These are phyloP conservation scores for Tolypocladium ophioglossoides DNA, from an alignment of 2,329 filamentous ascomycete species.

Conservation along the genomic window DNA sequence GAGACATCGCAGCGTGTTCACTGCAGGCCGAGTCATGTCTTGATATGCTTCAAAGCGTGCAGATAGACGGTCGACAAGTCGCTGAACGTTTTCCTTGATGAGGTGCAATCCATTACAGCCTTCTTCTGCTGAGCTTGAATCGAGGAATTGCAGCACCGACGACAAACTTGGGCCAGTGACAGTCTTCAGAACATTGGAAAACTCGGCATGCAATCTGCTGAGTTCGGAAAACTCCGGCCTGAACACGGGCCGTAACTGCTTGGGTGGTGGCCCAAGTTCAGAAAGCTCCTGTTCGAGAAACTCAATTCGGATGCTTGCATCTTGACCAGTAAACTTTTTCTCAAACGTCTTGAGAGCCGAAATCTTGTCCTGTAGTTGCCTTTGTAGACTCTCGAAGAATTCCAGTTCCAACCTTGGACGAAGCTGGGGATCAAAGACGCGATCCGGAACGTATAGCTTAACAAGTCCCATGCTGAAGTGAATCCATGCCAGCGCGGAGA, in stretches of 20 bases:
- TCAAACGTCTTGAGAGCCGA: conserved; percentile 56
- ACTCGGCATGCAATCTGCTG: conserved; percentile 67
- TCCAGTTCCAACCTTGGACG: conserved; percentile 54
- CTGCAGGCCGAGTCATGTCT: conserved; percentile 69
- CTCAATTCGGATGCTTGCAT: conserved; percentile 55
- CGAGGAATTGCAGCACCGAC: conserved; percentile 17
- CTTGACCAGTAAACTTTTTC: conserved; percentile 53
- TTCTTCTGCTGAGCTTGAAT: conserved; percentile 9
- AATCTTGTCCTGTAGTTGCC: conserved; percentile 45
- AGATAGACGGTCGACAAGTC: conserved; percentile 60
- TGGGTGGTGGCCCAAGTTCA: conserved; percentile 55
- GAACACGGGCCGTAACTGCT: conserved; percentile 55
- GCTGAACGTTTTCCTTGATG: conserved; percentile 46
- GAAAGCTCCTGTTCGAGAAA: conserved; percentile 51
- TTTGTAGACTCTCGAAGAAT: conserved; percentile 43
- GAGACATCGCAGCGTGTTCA: conserved; percentile 71
- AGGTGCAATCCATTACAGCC: conserved; percentile 32
- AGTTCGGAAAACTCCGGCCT: conserved; percentile 61
- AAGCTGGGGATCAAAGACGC: conserved; percentile 71
- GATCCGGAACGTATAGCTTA: conserved; percentile 74
- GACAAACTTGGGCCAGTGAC: conserved; percentile 39
- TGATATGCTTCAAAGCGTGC: conserved; percentile 69
- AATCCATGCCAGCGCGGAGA: conserved; percentile 54
- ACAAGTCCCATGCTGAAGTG: conserved; percentile 65
- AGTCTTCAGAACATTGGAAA: conserved; percentile 63